phyloP scores from a whole-genome alignment of 345 rosid genomes.

The Dipteronia dyeriana region DNA sequence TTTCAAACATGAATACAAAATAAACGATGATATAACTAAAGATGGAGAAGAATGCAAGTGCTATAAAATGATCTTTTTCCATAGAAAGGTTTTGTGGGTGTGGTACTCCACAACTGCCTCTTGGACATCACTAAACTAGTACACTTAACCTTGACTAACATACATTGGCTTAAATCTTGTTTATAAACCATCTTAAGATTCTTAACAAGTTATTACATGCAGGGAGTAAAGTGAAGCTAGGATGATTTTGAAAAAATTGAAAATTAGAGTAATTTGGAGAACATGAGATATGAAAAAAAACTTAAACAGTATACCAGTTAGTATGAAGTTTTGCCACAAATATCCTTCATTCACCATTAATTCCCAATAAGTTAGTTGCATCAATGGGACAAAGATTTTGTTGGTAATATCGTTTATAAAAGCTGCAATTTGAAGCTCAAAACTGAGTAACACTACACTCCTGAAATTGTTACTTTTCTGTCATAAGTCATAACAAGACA shows the following conservation, averaged over 20 bases:
- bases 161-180: not conserved
- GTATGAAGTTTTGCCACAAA: not conserved
- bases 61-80: not conserved
- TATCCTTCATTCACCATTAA: not conserved
- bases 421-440: not conserved
- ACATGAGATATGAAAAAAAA: not conserved
- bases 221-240: slow-evolving; percentile 1
- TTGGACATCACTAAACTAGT: not conserved
- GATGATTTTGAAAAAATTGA: not conserved
- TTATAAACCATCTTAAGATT: not conserved
- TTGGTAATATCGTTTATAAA: not conserved
- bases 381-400: not conserved
- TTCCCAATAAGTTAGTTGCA: no score
- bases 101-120: not conserved
- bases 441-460: not conserved
- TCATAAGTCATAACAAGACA: not conserved
- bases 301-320: not conserved
- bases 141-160: not conserved
- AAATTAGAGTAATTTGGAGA: not conserved
- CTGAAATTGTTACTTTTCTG: not conserved
- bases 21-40: not conserved
- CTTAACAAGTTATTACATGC: not conserved
- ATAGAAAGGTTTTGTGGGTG: not conserved
- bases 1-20: not conserved
- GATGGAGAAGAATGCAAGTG: slow-evolving; percentile 3